Evolutionary conservation across 768 basidiomycete species (phyloP).

Genomic region (Leccinum olivaceopallidum): DNA sequence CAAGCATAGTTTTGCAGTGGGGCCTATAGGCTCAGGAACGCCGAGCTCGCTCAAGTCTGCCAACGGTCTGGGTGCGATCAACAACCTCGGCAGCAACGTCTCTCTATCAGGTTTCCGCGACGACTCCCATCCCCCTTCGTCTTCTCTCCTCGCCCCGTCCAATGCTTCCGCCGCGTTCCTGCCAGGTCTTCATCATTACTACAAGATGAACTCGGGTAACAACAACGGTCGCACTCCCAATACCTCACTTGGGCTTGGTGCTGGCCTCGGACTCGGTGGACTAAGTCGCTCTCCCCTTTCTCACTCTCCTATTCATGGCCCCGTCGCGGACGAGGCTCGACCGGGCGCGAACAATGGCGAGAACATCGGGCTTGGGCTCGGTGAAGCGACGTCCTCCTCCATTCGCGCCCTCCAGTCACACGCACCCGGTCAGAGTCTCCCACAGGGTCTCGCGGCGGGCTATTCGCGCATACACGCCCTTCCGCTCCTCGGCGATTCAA

Average conservation of each 20-base stretch:
- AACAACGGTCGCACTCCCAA: slow-evolving; percentile 31
- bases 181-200: slow-evolving; percentile 67
- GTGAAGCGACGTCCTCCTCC: slow-evolving; percentile 62
- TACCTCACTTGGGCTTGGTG: slow-evolving; percentile 21
- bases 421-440: slow-evolving; percentile 88
- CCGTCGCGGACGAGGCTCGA: slow-evolving; percentile 29
- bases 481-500: slow-evolving; percentile 28
- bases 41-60: slow-evolving; percentile 55
- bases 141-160: slow-evolving; percentile 53
- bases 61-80: slow-evolving; percentile 36
- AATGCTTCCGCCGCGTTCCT: slow-evolving; percentile 85
- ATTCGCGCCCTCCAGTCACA: slow-evolving; percentile 80
- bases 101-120: slow-evolving; percentile 32
- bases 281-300: slow-evolving; percentile 30
- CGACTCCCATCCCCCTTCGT: slow-evolving; percentile 33
- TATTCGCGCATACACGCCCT: slow-evolving; percentile 70
- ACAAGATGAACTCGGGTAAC: slow-evolving; percentile 46
- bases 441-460: slow-evolving; percentile 64
- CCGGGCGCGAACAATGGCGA: slow-evolving; percentile 12
- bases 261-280: slow-evolving; percentile 25
- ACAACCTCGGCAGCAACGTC: slow-evolving; percentile 12
- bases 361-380: slow-evolving; percentile 23
- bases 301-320: slow-evolving; percentile 29
- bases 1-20: slow-evolving; percentile 24
- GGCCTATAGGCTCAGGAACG: slow-evolving; percentile 39